Percentiles rank a stretch among this genome's conserved stretches.
These are phyloP conservation scores for Trichoderma asperellum DNA, from an alignment of 2,329 filamentous ascomycete genomes.

Conservation along the genomic window DNA sequence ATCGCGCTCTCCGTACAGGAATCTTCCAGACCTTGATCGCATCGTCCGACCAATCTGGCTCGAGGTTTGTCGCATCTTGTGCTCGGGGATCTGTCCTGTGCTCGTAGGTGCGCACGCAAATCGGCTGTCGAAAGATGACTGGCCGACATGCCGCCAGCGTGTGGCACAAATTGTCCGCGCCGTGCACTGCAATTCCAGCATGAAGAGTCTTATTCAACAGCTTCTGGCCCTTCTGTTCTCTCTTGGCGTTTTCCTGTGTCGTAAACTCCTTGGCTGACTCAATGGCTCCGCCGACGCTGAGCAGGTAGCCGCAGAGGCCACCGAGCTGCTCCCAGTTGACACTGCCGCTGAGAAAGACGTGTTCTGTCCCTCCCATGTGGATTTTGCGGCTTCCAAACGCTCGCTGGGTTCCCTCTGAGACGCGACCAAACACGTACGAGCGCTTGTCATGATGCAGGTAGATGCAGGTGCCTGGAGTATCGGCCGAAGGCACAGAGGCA, in stretches of 20 bases:
- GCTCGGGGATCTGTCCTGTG: constrained; percentile 53
- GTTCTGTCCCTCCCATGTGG: constrained; percentile 65
- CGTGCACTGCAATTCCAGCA: constrained; percentile 68
- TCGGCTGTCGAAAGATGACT: constrained; percentile 84
- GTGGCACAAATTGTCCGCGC: constrained; percentile 78
- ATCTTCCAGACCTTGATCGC: constrained; percentile 86
- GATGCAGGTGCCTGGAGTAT: constrained; percentile 80
- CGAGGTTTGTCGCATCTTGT: constrained; percentile 35
- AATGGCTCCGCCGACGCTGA: constrained; percentile 76
- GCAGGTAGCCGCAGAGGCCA: constrained; percentile 80
- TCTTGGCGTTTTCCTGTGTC: constrained; percentile 46
- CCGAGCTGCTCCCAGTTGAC: constrained; percentile 77
- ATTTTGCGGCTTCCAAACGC: constrained; percentile 70
- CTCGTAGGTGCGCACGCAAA: constrained; percentile 75
- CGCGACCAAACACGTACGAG: constrained; percentile 82
- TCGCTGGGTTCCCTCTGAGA: constrained; percentile 84
- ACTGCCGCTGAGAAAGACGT: constrained; percentile 82
- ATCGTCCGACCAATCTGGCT: constrained; percentile 74
- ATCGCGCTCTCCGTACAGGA: constrained; percentile 47
- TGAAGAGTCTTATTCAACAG: constrained; percentile 34
- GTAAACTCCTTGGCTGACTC: constrained; percentile 51
- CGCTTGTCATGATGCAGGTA: constrained; percentile 79
- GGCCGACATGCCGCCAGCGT: constrained; percentile 78
- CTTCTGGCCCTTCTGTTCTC: constrained; percentile 45
- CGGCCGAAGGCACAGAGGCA: constrained; percentile 79